phyloP scores from a whole-genome alignment of 2,329 filamentous ascomycete genomes.

The Fusarium denticulatum region DNA sequence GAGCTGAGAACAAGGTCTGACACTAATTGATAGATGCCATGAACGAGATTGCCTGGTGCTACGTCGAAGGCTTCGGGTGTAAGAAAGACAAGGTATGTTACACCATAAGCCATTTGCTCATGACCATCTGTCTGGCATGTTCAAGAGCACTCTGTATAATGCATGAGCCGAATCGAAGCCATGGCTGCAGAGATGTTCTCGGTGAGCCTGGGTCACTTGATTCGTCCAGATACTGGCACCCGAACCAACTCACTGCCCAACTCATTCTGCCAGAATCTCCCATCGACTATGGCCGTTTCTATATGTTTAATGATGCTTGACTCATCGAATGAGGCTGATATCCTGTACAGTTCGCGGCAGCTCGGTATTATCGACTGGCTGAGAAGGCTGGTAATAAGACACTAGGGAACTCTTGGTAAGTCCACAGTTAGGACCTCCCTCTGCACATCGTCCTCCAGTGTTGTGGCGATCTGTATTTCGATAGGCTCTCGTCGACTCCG shows the following conservation, averaged over 20 bases:
- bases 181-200: conserved; percentile 1
- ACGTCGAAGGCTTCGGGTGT: conserved; percentile 93
- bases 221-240: conserved; percentile 23
- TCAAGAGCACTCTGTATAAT: conserved; percentile 9
- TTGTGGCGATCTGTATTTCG: conserved; percentile 21
- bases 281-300: conserved; percentile 2
- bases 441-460: conserved; percentile 14
- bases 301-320: conserved; percentile 11
- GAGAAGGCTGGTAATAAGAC: conserved; percentile 90
- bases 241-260: conserved; percentile 25
- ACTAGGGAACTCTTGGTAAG: conserved; percentile 94
- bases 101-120: conserved; percentile 12
- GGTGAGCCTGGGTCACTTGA: conserved; percentile 27
- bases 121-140: conserved; percentile 2
- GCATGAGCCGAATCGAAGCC: conserved; percentile 9
- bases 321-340: conserved; percentile 61
- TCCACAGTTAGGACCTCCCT: conserved; percentile 44
- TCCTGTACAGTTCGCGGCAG: conserved; percentile 73
- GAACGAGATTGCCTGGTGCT: conserved; percentile 97
- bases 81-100: conserved; percentile 95
- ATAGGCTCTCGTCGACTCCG: conserved; percentile 30
- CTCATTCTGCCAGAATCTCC: neutral
- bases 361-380: conserved; percentile 91
- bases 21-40: conserved; percentile 76
- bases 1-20: conserved; percentile 7